Evolutionary conservation across 768 basidiomycete species (phyloP), one percentile per base, ranked within the genome.

Genomic region (Mycena floridula): DNA sequence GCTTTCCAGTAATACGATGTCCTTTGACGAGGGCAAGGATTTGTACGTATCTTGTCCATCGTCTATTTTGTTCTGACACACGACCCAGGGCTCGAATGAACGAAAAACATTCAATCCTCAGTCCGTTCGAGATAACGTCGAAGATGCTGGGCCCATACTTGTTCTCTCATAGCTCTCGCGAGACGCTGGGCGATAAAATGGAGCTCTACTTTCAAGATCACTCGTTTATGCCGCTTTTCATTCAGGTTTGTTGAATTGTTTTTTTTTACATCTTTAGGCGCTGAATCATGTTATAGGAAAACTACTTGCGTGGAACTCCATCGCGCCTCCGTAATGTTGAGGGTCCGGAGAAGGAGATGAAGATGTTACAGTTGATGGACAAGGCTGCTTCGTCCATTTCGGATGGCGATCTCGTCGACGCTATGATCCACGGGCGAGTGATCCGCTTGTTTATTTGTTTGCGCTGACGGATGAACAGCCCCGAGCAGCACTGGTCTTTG

Each of bases 131-230:
- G 47, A 79, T 98, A 46, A 86, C 86, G n/a, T 76, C 80, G 40
- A 92, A 88, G 61, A 73, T 99, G 46, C 73, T 94, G 5, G 91
- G 92, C 2, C 96, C 96, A 16, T 91, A 96, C 55, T 67, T 90
- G 50, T 98, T 96, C 64, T 88, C 89, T 2, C 57, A 72, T 26
- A 95, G 88, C 0, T 77, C 84, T 22, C 77, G 86, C 41, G 82
- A 91, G 60, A 82, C 89, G 0, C 69, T 98, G 2, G 80, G 76
- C 24, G 91, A 97, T 51, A 97, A 97, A 68, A 89, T 95, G 70
- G 95, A 97, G 43, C 61, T 89, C 48, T 99, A 98, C 63, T 99
- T 97, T 66, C 92, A 96, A 47, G 96, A 99, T 56, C 89, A 91
- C 58, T 81, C 86, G 1, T 92, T 97, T 53, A 78, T 98, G 39